Base-by-base conservation (phyloP, 129 eudicot species). In the Pittosporum tobira region DNA sequence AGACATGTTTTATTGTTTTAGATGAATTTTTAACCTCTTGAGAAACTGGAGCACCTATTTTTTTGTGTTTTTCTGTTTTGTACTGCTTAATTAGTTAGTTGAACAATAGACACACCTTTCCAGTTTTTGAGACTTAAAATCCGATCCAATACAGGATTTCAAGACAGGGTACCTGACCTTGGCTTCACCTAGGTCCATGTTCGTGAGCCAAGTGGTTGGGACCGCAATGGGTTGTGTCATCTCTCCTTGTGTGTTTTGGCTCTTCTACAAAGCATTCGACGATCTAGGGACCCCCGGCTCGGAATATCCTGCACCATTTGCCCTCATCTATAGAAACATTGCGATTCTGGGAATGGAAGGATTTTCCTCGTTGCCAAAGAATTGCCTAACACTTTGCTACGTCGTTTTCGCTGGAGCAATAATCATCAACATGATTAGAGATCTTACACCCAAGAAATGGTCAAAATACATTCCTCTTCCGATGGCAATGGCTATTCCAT, bases 401-500 rank as follows among this genome's bases (percentile, higher is more conserved):
- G 51, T 30, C 47, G 77, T 67, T 36, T 85, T 85, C 18, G 51
- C 61, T 0, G 84, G 64, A n/a, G 77, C 87, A 0, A 55, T 82
- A n/a, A n/a, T 43, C 0, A 65, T 82, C 48, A 82, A 86, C 31
- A 18, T 66, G 9, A 28, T 82, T 1, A 58, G 45, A 30, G 50
- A 14, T 64, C 6, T 21, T 79, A 75, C 58, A 66, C 48, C 76
- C 7, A 81, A 42, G 69, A 70, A 63, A 26, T 36, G 66, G 62
- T 50, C 79, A 8, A 70, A 81, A 75, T 85, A 73, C 26, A 62
- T 85, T 2, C 95, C 95, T 1, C 66, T 67, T 56, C 89, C 61
- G 77, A 85, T 85, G 88, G 80, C 87, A 59, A 81, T 81, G 95
- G 95, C 90, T 1, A 82, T 85, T 19, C 95, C 95, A 2, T 85